These are phyloP conservation scores for Hymenoscyphus albidus DNA, from an alignment of 2,329 filamentous ascomycete genomes.

Conservation along the genomic window DNA sequence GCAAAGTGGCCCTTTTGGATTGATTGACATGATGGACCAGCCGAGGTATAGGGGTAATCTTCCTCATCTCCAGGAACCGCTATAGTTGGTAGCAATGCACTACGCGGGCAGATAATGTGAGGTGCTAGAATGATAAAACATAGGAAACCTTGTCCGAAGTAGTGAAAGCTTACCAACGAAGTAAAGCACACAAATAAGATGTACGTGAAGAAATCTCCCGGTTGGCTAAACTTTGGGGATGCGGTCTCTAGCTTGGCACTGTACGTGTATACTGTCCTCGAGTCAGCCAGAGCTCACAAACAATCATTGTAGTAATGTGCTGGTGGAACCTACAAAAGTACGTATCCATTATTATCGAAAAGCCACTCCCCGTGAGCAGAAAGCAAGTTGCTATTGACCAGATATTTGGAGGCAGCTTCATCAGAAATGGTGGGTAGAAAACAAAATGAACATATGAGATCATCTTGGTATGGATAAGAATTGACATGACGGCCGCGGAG, in stretches of 20 bases:
- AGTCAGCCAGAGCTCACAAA: constrained; percentile 13
- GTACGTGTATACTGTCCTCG: constrained; percentile 58
- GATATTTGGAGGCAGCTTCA: constrained; percentile 45
- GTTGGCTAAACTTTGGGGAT: constrained; percentile 56
- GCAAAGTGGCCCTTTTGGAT: constrained; percentile 46
- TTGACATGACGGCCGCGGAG: constrained; percentile 55
- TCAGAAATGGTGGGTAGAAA: constrained; percentile 47
- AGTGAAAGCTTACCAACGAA: constrained; percentile 57
- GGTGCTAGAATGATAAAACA: constrained; percentile 39
- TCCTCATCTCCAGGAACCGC: constrained; percentile 58
- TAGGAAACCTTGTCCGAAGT: constrained; percentile 20
- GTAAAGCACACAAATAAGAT: constrained; percentile 57
- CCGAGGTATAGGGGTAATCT: constrained; percentile 54
- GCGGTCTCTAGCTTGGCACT: constrained; percentile 58
- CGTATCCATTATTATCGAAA: constrained; percentile 60
- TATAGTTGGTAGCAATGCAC: constrained; percentile 46
- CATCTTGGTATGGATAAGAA: constrained; percentile 52
- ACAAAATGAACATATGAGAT: constrained; percentile 46
- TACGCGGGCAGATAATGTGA: constrained; percentile 61
- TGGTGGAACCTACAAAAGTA: constrained; percentile 54
- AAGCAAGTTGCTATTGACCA: constrained; percentile 39
- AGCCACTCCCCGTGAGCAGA: constrained; percentile 34
- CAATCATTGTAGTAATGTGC: background rate
- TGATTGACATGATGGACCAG: constrained; percentile 50
- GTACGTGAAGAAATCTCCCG: constrained; percentile 65